Evolutionary conservation across 2,329 filamentous ascomycete genomes (phyloP).

Genomic region (Aspergillus novofumigatus): DNA sequence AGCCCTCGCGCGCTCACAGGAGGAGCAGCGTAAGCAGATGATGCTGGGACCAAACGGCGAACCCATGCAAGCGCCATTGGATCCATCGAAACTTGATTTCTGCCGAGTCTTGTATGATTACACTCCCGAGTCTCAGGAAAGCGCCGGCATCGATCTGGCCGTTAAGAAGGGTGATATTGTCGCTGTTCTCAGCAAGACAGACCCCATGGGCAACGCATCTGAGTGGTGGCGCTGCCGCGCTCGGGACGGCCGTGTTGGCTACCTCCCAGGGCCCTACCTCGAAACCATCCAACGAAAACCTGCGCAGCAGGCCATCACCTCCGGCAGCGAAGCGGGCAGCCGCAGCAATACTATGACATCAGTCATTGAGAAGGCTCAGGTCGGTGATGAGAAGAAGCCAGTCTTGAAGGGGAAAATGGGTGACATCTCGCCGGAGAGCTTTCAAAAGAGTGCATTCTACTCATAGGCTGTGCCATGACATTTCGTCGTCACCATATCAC

Average conservation of each 20-base stretch:
- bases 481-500: background rate
- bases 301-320: conserved; percentile 41
- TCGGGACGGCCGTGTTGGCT: conserved; percentile 83
- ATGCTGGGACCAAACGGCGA: conserved; percentile 50
- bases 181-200: conserved; percentile 85
- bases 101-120: conserved; percentile 95
- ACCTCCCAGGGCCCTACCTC: conserved; percentile 85
- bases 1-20: conserved; percentile 74
- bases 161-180: conserved; percentile 95
- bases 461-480: conserved; percentile 41
- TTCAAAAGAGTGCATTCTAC: conserved; percentile 67
- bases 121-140: conserved; percentile 64
- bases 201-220: conserved; percentile 84
- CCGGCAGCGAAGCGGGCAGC: conserved; percentile 41
- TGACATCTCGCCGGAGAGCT: conserved; percentile 64
- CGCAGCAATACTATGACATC: conserved; percentile 52
- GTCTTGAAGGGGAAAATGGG: conserved; percentile 56
- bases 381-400: conserved; percentile 40
- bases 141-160: conserved; percentile 75
- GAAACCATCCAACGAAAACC: conserved; percentile 64
- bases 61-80: conserved; percentile 53
- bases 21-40: conserved; percentile 64
- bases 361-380: conserved; percentile 14
- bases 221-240: conserved; percentile 98
- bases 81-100: conserved; percentile 91